Evolutionary conservation across 495 filamentous ascomycete genomes (phyloP), one percentile per base, ranked within the genome.

Genomic region (Neurospora tetraspora): DNA sequence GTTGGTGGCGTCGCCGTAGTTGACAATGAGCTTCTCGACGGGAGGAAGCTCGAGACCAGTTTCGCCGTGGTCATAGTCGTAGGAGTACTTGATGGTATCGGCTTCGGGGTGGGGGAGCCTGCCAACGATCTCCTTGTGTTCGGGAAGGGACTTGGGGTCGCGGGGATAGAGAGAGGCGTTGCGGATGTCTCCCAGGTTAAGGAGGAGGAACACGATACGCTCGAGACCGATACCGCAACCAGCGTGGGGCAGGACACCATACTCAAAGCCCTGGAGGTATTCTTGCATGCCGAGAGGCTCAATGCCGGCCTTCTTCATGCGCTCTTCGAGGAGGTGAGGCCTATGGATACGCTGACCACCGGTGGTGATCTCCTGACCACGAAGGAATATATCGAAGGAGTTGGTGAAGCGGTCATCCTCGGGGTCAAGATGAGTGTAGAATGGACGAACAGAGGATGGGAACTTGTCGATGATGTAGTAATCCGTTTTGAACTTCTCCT

Each of bases 401-500:
- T 97, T 97, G 53, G 94, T 97, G 77, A 87, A 86, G 3, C 85
- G 85, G 9, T 87, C 82, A 75, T 97, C 89, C 11, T 90, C 82
- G 3, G 92, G 87, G 71, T 97, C 94, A 1, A 93, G 92, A 87
- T 97, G 95, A n/a, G 94, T 92, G 76, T 98, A 97, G 83, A 97
- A 98, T 3, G 94, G 94, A 42, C 94, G 88, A 8, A 91, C 94
- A 11, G 89, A 89, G 2, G 86, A 82, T 14, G 94, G 94, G 80
- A 97, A 97, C 77, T 97, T 97, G 87, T 98, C 94, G 70, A 98
- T 89, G 53, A 97, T 89, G 82, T 95, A 98, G 84, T 95, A 98
- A 77, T 98, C 94, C 18, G 94, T 94, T 47, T 89, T 85, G 77
- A 91, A 96, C 81, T 94, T 93, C 78, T 94, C 90, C 79, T 92